A percentile compares a stretch with the other conserved stretches of the same genome.
These are phyloP conservation scores for Coemansia sp. DNA, from an alignment of 192 early-diverging fungal genomes.

Conservation along the genomic window DNA sequence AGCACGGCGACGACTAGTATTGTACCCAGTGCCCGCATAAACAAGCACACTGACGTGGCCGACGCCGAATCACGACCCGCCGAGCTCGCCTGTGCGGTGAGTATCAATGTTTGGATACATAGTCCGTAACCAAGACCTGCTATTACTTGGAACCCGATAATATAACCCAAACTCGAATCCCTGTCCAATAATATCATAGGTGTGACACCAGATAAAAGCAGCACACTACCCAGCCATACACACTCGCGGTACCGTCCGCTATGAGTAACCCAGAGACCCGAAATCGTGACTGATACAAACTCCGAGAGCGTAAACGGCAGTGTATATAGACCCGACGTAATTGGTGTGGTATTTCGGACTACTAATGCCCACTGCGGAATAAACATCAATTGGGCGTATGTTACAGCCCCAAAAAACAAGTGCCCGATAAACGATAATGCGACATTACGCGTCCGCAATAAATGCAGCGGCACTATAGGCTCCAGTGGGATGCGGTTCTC, in stretches of 20 bases:
- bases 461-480: slow-evolving; percentile 61
- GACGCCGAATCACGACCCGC: slow-evolving; percentile 17
- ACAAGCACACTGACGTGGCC: slow-evolving; percentile 20
- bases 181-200: slow-evolving; percentile 17
- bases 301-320: slow-evolving; percentile 18
- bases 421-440: slow-evolving; percentile 19
- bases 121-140: slow-evolving; percentile 19
- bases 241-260: slow-evolving; percentile 22
- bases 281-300: slow-evolving; percentile 8
- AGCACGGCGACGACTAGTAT: slow-evolving; percentile 26
- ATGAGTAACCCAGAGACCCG: slow-evolving; percentile 13
- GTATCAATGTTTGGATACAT: slow-evolving; percentile 23
- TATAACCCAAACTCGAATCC: slow-evolving; percentile 5
- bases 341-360: slow-evolving; percentile 19
- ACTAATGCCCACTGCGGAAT: slow-evolving; percentile 26
- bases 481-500: slow-evolving; percentile 60
- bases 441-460: slow-evolving; percentile 58
- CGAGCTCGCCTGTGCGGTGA: slow-evolving; percentile 21
- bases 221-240: slow-evolving; percentile 15
- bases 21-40: slow-evolving; percentile 22
- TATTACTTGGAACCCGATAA: slow-evolving; percentile 18
- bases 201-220: slow-evolving; percentile 10
- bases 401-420: slow-evolving; percentile 24
- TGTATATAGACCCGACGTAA: slow-evolving; percentile 24
- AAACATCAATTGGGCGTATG: slow-evolving; percentile 22